Evolutionary conservation across 202 grass and related monocot species (phyloP).

Genomic region (Schoenoplectus tabernaemontani): DNA sequence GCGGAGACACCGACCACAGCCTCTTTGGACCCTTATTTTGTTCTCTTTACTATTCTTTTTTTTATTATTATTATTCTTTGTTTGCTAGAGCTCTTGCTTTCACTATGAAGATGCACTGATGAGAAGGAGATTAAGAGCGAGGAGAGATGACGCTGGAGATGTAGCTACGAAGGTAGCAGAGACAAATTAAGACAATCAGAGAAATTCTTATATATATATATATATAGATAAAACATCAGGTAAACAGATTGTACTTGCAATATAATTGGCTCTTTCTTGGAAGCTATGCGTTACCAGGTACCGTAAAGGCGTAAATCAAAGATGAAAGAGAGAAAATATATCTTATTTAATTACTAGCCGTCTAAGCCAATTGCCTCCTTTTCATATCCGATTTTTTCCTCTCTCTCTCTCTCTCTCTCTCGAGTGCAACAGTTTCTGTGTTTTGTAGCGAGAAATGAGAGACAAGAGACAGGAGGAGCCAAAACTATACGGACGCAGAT

Average conservation of each 20-base stretch:
- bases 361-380: neutral
- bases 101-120: neutral
- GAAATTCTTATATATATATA: conserved; percentile 1
- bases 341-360: too few relatives aligned
- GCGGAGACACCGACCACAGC: neutral
- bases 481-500: neutral
- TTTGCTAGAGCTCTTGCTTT: neutral
- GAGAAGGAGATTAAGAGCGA: neutral
- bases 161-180: neutral
- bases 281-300: too few relatives aligned
- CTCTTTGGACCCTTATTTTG: conserved; percentile 6
- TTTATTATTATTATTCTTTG: neutral
- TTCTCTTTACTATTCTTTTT: conserved; percentile 9
- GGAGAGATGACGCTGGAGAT: neutral
- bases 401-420: too few relatives aligned
- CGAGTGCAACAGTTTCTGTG: neutral
- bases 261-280: too few relatives aligned
- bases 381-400: neutral
- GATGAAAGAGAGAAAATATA: too few relatives aligned
- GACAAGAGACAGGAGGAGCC: neutral
- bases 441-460: conserved; percentile 2
- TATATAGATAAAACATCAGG: too few relatives aligned
- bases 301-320: too few relatives aligned
- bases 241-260: too few relatives aligned
- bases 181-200: neutral